These are phyloP conservation scores for Phytophthora citricola DNA, from an alignment of 352 stramenopile genomes.

Conservation along the genomic window DNA sequence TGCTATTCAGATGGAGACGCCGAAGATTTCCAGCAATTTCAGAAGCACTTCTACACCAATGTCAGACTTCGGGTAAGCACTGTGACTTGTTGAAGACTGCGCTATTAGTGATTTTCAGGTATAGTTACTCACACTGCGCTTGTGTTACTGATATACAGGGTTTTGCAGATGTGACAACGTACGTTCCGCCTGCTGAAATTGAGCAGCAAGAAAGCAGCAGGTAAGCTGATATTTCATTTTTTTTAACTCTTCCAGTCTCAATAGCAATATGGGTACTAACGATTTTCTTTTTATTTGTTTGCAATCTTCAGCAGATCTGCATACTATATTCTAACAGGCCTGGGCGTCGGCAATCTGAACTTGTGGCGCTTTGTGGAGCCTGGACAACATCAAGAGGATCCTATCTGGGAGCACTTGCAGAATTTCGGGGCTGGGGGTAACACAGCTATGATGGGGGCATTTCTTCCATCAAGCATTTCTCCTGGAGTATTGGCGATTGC, in stretches of 20 bases:
- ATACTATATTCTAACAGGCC: constrained; percentile 80
- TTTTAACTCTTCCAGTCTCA: too few relatives aligned
- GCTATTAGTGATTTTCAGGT: neutral
- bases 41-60: constrained; percentile 77
- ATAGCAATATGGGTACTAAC: neutral
- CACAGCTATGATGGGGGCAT: constrained; percentile 59
- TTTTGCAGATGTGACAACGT: constrained; percentile 77
- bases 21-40: constrained; percentile 81
- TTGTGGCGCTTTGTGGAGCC: constrained; percentile 80
- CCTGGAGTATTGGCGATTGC: constrained; percentile 49
- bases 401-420: constrained; percentile 66
- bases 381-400: constrained; percentile 26
- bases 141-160: constrained; percentile 48
- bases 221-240: constrained; percentile 13
- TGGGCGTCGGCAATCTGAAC: constrained; percentile 74
- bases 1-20: constrained; percentile 66
- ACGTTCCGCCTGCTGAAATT: constrained; percentile 24
- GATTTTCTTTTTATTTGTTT: neutral
- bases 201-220: constrained; percentile 21
- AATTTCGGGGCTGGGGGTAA: constrained; percentile 61
- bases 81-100: too few relatives aligned
- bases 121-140: neutral
- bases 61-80: constrained; percentile 60
- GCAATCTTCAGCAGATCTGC: constrained; percentile 36
- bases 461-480: constrained; percentile 48